Percentiles rank a stretch among this genome's conserved stretches.
These are phyloP conservation scores for Claviceps lovelessii DNA, from an alignment of 2,329 filamentous ascomycete genomes.

Conservation along the genomic window DNA sequence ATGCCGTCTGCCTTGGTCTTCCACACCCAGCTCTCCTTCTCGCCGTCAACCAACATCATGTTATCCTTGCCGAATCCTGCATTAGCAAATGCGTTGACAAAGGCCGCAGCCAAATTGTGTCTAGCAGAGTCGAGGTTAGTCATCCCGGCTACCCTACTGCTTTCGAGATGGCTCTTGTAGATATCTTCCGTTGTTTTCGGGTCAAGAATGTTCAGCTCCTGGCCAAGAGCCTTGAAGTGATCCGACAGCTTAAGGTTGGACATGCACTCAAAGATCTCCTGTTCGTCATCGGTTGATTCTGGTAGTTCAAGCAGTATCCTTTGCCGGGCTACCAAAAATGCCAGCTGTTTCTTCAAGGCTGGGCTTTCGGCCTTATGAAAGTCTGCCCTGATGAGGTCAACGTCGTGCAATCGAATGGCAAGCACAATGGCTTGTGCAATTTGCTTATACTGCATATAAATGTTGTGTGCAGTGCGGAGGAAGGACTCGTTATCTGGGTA, in stretches of 20 bases:
- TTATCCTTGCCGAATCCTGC: slow-evolving; percentile 92
- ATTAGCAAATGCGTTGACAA: slow-evolving; percentile 95
- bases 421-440: slow-evolving; percentile 86
- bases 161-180: slow-evolving; percentile 97
- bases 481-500: slow-evolving; percentile 97
- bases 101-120: slow-evolving; percentile 89
- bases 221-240: slow-evolving; percentile 85
- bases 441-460: slow-evolving; percentile 88
- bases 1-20: slow-evolving; percentile 98
- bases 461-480: slow-evolving; percentile 78
- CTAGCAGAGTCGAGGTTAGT: slow-evolving; percentile 91
- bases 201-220: slow-evolving; percentile 92
- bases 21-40: slow-evolving; percentile 93
- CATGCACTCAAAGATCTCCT: slow-evolving; percentile 66
- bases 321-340: slow-evolving; percentile 83
- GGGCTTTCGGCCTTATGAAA: slow-evolving; percentile 70
- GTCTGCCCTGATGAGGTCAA: slow-evolving; percentile 65
- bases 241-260: slow-evolving; percentile 79
- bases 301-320: slow-evolving; percentile 66
- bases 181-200: slow-evolving; percentile 97
- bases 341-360: slow-evolving; percentile 80
- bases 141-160: slow-evolving; percentile 77
- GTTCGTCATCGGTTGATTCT: slow-evolving; percentile 52
- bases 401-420: slow-evolving; percentile 84
- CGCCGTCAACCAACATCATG: slow-evolving; percentile 85